These are phyloP conservation scores for Leishmania amazonensis DNA, from an alignment of 208 protist species.

Conservation along the genomic window DNA sequence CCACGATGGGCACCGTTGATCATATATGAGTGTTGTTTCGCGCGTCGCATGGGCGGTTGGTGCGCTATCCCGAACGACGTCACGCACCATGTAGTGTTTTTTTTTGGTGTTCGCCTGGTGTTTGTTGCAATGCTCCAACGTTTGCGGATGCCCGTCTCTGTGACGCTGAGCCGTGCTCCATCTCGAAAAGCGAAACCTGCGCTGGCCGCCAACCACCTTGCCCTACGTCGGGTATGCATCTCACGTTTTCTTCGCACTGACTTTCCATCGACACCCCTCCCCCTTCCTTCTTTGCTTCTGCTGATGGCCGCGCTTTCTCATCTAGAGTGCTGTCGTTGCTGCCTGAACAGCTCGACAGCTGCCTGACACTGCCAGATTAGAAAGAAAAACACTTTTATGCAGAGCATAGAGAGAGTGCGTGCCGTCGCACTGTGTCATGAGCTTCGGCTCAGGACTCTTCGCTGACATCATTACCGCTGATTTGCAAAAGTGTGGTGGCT, in stretches of 20 bases:
- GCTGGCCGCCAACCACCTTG: background rate
- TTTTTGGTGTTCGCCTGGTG: background rate
- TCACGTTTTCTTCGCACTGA: background rate
- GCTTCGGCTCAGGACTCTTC: background rate
- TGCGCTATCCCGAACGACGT: background rate
- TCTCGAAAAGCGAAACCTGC: background rate
- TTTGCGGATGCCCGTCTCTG: background rate
- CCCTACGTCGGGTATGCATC: background rate
- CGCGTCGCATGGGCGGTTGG: background rate
- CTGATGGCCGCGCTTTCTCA: background rate
- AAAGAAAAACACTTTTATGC: background rate
- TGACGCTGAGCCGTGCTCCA: background rate
- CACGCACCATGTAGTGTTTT: background rate
- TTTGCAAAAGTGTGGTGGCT: background rate
- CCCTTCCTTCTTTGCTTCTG: background rate
- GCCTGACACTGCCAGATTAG: background rate
- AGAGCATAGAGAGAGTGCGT: background rate
- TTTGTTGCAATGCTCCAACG: too few relatives aligned
- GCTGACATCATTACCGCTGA: background rate
- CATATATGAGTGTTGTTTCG: background rate
- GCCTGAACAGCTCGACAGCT: background rate
- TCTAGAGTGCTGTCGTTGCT: background rate
- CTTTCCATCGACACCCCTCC: too few relatives aligned
- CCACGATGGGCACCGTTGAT: background rate
- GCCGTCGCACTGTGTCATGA: background rate